Conservation (phyloP, 2,329 filamentous ascomycete genomes). For the Colletotrichum costaricense region DNA sequence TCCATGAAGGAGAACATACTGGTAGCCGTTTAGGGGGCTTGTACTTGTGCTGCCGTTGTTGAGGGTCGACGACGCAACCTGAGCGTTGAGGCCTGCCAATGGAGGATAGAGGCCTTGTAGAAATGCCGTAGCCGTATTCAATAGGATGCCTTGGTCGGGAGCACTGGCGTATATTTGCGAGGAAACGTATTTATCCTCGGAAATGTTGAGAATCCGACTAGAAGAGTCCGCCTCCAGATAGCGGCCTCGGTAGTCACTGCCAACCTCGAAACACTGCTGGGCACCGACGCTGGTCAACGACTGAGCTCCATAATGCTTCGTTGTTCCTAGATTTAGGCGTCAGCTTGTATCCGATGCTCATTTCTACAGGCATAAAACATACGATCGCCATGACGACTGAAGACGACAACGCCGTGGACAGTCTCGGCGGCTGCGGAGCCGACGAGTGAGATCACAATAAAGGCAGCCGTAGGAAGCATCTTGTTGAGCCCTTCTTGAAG, state of each 20-base stretch:
- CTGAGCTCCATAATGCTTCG: constrained; percentile 48
- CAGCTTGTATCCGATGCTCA: neutral
- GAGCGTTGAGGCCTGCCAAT: constrained; percentile 40
- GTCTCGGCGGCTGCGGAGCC: constrained; percentile 44
- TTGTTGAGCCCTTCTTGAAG: neutral
- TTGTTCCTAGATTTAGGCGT: constrained; percentile 40
- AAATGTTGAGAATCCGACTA: constrained; percentile 46
- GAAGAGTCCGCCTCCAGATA: constrained; percentile 42
- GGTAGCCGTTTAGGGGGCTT: constrained; percentile 41
- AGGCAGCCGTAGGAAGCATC: neutral
- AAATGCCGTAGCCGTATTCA: constrained; percentile 49
- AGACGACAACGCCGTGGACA: constrained; percentile 47
- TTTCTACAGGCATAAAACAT: constrained; percentile 15
- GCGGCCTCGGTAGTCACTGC: constrained; percentile 38
- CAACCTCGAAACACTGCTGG: constrained; percentile 45
- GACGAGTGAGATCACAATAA: constrained; percentile 13
- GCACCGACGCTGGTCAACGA: constrained; percentile 48
- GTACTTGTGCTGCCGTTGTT: constrained; percentile 31
- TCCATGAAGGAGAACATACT: constrained; percentile 47
- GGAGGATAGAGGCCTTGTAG: constrained; percentile 50
- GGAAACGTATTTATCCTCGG: constrained; percentile 44
- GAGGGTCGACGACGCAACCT: constrained; percentile 43
- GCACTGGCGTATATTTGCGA: constrained; percentile 48
- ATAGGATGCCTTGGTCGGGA: constrained; percentile 46
- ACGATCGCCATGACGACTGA: constrained; percentile 49